phyloP scores from a whole-genome alignment of 2,329 filamentous ascomycete genomes.

The Dactylella cylindrospora region DNA sequence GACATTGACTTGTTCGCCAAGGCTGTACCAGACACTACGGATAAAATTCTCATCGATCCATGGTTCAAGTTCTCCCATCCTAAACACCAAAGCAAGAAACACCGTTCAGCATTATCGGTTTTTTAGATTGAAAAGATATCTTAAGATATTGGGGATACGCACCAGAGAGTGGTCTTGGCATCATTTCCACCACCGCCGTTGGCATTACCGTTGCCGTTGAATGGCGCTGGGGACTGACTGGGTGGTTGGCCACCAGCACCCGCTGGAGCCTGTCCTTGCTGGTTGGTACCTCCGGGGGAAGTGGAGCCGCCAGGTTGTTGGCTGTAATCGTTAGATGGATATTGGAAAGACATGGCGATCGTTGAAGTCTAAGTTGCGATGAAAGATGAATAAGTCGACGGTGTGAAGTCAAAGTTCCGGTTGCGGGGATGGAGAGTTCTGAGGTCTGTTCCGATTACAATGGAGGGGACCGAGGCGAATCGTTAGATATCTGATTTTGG shows the following conservation, averaged over 20 bases:
- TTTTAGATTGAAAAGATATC: background rate
- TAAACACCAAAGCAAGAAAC: conserved; percentile 52
- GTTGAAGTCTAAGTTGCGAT: conserved; percentile 32
- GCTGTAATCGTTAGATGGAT: conserved; percentile 40
- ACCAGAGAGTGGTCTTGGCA: conserved; percentile 49
- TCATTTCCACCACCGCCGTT: conserved; percentile 47
- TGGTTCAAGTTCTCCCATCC: conserved; percentile 98
- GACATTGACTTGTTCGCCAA: conserved; percentile 93
- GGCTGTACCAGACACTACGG: conserved; percentile 88
- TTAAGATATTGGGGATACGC: conserved; percentile 27
- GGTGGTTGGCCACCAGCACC: conserved; percentile 40
- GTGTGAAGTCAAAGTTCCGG: conserved; percentile 28
- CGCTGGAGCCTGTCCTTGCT: conserved; percentile 46
- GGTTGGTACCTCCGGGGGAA: conserved; percentile 47
- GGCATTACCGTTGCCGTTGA: conserved; percentile 47
- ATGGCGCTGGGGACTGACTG: conserved; percentile 48
- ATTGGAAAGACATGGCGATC: conserved; percentile 48
- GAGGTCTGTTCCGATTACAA: conserved; percentile 32
- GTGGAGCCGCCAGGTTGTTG: conserved; percentile 48
- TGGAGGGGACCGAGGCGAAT: too few relatives aligned
- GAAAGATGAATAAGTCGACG: conserved; percentile 39
- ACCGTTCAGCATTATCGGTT: conserved; percentile 9
- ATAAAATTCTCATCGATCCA: conserved; percentile 99
- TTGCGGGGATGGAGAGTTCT: conserved; percentile 42
- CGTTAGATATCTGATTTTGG: background rate